Percentiles rank a stretch among this genome's conserved stretches.
These are phyloP conservation scores for Mikania micrantha DNA, from an alignment of 129 eudicot species.

Conservation along the genomic window DNA sequence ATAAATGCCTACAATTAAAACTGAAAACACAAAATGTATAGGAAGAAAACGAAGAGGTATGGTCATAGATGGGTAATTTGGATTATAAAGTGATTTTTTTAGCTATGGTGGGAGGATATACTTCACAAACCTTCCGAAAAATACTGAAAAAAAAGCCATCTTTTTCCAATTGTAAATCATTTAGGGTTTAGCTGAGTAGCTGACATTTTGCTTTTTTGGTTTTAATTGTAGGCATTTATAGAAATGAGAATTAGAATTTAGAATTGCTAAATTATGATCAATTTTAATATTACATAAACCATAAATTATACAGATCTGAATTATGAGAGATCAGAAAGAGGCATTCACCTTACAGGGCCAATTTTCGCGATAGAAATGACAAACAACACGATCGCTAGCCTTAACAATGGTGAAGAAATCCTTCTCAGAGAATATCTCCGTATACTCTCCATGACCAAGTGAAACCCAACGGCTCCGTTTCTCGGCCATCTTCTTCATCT, in stretches of 20 bases:
- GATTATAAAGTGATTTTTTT: no score
- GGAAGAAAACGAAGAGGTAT: no score
- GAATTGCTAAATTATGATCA: no score
- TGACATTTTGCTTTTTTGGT: no score
- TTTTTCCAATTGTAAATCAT: no score
- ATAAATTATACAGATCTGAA: neutral
- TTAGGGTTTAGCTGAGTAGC: no score
- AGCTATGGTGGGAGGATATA: no score
- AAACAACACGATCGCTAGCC: slow-evolving; percentile 92
- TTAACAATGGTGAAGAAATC: slow-evolving; percentile 78
- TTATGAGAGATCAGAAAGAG: neutral
- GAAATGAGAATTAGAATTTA: no score
- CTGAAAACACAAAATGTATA: neutral
- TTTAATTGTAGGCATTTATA: no score
- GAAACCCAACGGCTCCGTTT: slow-evolving; percentile 77
- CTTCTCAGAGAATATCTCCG: slow-evolving; percentile 78
- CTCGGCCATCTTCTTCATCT: slow-evolving; percentile 98
- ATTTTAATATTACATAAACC: neutral
- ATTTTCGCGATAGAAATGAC: slow-evolving; percentile 94
- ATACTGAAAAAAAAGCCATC: no score
- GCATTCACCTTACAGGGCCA: slow-evolving; percentile 93
- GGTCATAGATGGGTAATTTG: no score
- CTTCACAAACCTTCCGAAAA: no score
- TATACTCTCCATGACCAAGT: slow-evolving; percentile 85
- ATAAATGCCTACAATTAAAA: neutral